These are phyloP conservation scores for Canna indica DNA, from an alignment of 176 grass and related monocot genomes.

Conservation along the genomic window DNA sequence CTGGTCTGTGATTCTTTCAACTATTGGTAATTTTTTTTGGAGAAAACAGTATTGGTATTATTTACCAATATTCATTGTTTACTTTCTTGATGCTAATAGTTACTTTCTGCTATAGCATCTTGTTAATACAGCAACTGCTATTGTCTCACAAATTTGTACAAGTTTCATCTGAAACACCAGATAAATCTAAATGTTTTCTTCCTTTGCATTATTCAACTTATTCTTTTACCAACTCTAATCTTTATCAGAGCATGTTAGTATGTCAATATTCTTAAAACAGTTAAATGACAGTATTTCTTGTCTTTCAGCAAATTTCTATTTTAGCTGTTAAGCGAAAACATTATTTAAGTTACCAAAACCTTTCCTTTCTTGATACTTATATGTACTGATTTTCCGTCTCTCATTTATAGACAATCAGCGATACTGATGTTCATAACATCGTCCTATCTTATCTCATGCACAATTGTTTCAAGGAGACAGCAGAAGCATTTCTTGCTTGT, in stretches of 20 bases:
- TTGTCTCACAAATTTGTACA: not conserved
- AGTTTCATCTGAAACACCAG: not conserved
- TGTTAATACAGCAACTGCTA: not conserved
- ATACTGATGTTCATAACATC: constrained; percentile 58
- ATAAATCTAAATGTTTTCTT: not conserved
- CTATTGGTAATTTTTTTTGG: not conserved
- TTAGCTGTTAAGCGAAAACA: constrained; percentile 7
- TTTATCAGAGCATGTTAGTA: no score
- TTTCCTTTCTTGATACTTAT: not conserved
- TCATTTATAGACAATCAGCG: constrained; percentile 46
- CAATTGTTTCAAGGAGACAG: constrained; percentile 97
- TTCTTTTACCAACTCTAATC: no score
- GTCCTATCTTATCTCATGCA: constrained; percentile 95
- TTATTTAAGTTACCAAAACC: not conserved
- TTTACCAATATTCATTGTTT: not conserved
- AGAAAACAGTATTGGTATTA: not conserved
- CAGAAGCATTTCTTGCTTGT: constrained; percentile 64
- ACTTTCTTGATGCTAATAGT: not conserved
- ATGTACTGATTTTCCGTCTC: constrained; percentile 1
- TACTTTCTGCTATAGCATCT: not conserved
- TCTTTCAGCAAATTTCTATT: constrained; percentile 3
- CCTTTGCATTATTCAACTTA: no score
- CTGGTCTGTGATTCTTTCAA: not conserved
- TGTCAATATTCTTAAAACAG: no score
- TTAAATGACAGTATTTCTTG: not conserved